Evolutionary conservation across 805 yeast genomes (phyloP).

Genomic region (Sugiyamaella smithiae): DNA sequence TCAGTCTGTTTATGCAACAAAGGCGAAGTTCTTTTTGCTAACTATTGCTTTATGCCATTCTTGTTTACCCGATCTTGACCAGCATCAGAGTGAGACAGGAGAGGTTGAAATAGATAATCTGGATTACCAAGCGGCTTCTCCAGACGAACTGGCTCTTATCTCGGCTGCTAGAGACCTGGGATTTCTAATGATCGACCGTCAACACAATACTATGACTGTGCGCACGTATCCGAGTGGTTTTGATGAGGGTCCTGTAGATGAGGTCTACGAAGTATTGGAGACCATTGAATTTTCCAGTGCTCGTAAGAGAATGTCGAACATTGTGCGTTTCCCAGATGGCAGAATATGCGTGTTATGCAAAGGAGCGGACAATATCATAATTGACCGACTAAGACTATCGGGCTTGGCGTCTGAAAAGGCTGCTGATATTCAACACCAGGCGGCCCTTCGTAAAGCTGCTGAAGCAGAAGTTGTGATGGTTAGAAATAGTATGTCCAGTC

Average conservation of each 20-base stretch:
- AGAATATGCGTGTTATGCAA: constrained; percentile 78
- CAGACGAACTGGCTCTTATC: constrained; percentile 92
- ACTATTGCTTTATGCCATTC: constrained; percentile 86
- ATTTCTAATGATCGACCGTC: constrained; percentile 71
- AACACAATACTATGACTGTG: constrained; percentile 56
- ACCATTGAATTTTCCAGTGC: constrained; percentile 80
- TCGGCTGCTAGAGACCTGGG: constrained; percentile 96
- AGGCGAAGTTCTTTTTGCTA: constrained; percentile 75
- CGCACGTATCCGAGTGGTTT: constrained; percentile 84
- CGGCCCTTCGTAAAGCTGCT: constrained; percentile 61
- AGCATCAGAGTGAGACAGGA: constrained; percentile 27
- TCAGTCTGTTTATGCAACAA: constrained; percentile 60
- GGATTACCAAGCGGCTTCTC: constrained; percentile 90
- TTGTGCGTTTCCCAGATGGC: constrained; percentile 72
- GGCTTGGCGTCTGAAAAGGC: constrained; percentile 62
- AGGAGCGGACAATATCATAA: constrained; percentile 91
- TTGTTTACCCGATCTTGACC: constrained; percentile 60
- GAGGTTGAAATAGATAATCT: constrained; percentile 49
- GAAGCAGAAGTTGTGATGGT: constrained; percentile 68
- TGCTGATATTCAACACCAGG: constrained; percentile 54
- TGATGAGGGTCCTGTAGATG: constrained; percentile 58
- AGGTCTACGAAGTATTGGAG: constrained; percentile 72
- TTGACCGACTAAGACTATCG: constrained; percentile 63
- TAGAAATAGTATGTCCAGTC: constrained; percentile 50
- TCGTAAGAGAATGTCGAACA: constrained; percentile 92